Evolutionary conservation across 352 stramenopile species (phyloP).

Genomic region (Phytopythium vexans): DNA sequence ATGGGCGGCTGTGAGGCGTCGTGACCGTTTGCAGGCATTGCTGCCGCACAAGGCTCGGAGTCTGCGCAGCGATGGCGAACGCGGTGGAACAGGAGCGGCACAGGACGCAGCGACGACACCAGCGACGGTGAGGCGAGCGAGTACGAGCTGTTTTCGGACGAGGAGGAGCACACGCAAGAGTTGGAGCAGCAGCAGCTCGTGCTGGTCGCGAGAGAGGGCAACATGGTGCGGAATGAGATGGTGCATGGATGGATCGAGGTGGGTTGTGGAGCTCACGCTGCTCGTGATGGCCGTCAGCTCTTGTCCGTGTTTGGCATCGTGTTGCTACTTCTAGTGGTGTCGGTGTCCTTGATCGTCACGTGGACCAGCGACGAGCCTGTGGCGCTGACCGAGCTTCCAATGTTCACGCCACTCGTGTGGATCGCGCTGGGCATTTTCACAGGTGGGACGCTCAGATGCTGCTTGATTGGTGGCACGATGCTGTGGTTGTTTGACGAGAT

Average conservation of each 20-base stretch:
- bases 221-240: constrained; percentile 28
- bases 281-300: constrained; percentile 63
- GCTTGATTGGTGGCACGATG: background rate
- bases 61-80: constrained; percentile 16
- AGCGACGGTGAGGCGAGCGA: constrained; percentile 39
- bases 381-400: constrained; percentile 50
- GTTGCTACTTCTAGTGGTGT: constrained; percentile 60
- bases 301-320: constrained; percentile 66
- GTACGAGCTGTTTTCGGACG: too few relatives aligned
- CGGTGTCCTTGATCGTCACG: constrained; percentile 53
- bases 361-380: constrained; percentile 47
- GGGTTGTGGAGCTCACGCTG: constrained; percentile 30
- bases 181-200: constrained; percentile 35
- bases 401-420: constrained; percentile 82
- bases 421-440: constrained; percentile 77
- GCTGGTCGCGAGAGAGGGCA: constrained; percentile 37
- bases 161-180: constrained; percentile 15
- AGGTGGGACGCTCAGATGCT: constrained; percentile 17
- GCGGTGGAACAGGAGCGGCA: constrained; percentile 9
- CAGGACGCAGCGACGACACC: constrained; percentile 20
- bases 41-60: constrained; percentile 53
- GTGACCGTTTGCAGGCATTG: constrained; percentile 64
- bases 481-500: background rate
- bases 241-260: too few relatives aligned
- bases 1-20: constrained; percentile 63